A percentile compares a stretch with the other conserved stretches of the same genome.
These are phyloP conservation scores for Sphaerosporella brunnea DNA, from an alignment of 495 filamentous ascomycete species.

Conservation along the genomic window DNA sequence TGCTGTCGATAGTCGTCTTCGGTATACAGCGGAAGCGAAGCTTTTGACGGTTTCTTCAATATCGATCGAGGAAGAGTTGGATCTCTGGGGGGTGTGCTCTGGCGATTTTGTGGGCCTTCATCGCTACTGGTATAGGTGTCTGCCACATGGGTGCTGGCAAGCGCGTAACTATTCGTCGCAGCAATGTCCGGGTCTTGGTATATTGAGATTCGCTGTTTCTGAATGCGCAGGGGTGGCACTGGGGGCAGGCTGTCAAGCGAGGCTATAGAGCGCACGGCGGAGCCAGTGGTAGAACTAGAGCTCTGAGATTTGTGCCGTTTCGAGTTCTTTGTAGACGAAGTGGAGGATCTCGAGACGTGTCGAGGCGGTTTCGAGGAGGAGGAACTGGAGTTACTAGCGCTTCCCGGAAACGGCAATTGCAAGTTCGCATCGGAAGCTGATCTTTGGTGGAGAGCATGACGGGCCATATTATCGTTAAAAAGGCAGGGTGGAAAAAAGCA, in stretches of 20 bases:
- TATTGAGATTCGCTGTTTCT: slow-evolving; percentile 11
- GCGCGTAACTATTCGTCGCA: slow-evolving; percentile 3
- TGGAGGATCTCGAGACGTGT: neutral
- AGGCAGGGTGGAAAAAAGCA: too few species aligned
- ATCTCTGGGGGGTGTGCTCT: neutral
- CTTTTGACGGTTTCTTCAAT: slow-evolving; percentile 5
- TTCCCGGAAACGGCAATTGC: neutral
- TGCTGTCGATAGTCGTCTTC: slow-evolving; percentile 20
- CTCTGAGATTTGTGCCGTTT: slow-evolving; percentile 2
- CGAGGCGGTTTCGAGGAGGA: slow-evolving; percentile 1
- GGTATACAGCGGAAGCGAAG: slow-evolving; percentile 18
- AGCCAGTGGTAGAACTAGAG: neutral
- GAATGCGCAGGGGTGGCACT: slow-evolving; percentile 22
- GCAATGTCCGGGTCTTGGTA: neutral
- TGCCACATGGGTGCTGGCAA: neutral
- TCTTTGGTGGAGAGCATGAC: slow-evolving; percentile 22
- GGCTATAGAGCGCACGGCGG: slow-evolving; percentile 2
- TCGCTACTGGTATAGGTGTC: neutral
- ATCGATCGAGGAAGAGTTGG: slow-evolving; percentile 3
- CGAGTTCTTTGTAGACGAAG: neutral
- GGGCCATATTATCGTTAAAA: slow-evolving; percentile 4
- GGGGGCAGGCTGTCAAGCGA: slow-evolving; percentile 23
- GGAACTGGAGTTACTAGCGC: neutral
- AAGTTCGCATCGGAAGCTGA: slow-evolving; percentile 24
- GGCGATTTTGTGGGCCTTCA: neutral